These are phyloP conservation scores for Rhizoclosmatium sp. DNA, from an alignment of 192 early-diverging fungal species.

Conservation along the genomic window DNA sequence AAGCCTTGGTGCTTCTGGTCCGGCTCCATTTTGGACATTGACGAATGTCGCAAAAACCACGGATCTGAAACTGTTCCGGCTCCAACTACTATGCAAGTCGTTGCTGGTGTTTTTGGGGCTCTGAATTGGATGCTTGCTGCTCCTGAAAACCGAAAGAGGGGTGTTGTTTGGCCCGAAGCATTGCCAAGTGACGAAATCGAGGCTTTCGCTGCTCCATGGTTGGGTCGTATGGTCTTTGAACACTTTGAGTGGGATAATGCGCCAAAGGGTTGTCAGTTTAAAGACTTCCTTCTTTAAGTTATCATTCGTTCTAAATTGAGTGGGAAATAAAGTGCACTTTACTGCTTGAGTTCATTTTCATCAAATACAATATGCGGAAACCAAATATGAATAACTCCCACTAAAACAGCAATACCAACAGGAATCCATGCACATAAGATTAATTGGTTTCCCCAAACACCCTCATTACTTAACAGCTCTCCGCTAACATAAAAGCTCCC, in stretches of 20 bases:
- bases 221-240: neutral
- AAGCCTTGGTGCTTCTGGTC: neutral
- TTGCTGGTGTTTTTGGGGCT: neutral
- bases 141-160: neutral
- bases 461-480: neutral
- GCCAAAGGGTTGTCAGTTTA: neutral
- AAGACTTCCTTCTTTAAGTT: neutral
- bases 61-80: neutral
- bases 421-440: neutral
- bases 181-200: neutral
- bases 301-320: too few relatives aligned
- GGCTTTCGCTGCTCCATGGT: neutral
- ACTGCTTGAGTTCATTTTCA: neutral
- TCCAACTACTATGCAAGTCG: neutral
- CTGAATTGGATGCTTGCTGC: neutral
- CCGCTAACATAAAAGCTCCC: neutral
- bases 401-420: neutral
- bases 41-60: neutral
- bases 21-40: neutral
- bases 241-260: neutral
- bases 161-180: neutral
- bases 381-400: neutral
- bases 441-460: neutral
- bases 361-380: neutral
- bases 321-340: too few relatives aligned